These are phyloP conservation scores for Grifola frondosa DNA, from an alignment of 1,284 basidiomycete genomes.

Conservation along the genomic window DNA sequence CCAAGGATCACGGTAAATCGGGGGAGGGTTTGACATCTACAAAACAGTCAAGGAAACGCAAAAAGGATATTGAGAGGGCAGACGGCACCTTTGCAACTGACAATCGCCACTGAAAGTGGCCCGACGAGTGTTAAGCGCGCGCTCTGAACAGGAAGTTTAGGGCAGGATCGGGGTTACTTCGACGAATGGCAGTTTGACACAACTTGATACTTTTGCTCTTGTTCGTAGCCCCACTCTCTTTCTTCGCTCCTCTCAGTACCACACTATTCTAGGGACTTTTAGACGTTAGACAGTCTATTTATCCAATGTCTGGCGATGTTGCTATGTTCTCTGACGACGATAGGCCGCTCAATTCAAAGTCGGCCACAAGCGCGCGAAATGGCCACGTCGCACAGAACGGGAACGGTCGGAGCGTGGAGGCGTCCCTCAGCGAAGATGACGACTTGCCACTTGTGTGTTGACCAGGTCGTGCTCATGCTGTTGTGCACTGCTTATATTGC, in stretches of 20 bases:
- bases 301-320: conserved; percentile 45
- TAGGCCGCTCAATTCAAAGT: conserved; percentile 53
- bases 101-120: no score
- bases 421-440: conserved; percentile 61
- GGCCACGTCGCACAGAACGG: conserved; percentile 43
- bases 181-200: conserved; percentile 31
- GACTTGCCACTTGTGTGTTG: conserved; percentile 69
- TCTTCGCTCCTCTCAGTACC: conserved; percentile 23
- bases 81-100: no score
- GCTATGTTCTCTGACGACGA: conserved; percentile 67
- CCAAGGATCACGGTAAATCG: conserved; percentile 91
- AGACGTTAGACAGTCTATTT: conserved; percentile 7
- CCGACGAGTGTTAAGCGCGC: no score
- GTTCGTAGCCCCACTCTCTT: conserved; percentile 30
- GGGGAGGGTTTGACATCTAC: conserved; percentile 54
- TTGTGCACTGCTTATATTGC: conserved; percentile 21
- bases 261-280: conserved; percentile 6
- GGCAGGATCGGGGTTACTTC: conserved; percentile 57
- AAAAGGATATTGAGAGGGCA: conserved; percentile 2
- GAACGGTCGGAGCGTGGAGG: conserved; percentile 41
- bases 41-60: conserved; percentile 6
- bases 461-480: conserved; percentile 5
- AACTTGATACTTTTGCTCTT: conserved; percentile 44
- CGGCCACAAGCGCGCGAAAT: conserved; percentile 25
- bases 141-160: conserved; percentile 48